These are phyloP conservation scores for Serpula lacrymans DNA, from an alignment of 768 basidiomycete genomes.

Conservation along the genomic window DNA sequence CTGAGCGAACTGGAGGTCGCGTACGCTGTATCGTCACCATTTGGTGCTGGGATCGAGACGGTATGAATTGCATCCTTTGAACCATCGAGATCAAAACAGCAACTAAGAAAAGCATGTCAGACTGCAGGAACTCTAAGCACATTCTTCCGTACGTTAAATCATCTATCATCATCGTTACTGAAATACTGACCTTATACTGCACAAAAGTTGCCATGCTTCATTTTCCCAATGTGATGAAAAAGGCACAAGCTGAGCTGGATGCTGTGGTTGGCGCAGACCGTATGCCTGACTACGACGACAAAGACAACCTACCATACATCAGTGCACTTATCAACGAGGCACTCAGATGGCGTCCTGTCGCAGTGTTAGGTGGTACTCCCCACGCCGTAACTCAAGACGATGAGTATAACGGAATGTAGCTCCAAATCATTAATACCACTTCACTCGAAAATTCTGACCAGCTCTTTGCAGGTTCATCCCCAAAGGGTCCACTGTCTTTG, in stretches of 20 bases:
- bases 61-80: conserved; percentile 19
- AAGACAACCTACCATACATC: conserved; percentile 23
- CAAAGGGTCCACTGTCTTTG: conserved; percentile 15
- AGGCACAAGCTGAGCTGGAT: conserved; percentile 13
- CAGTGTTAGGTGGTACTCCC: conserved; percentile 6
- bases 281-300: conserved; percentile 22
- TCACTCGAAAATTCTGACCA: background rate
- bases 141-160: conserved; percentile 27
- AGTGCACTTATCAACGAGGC: conserved; percentile 22
- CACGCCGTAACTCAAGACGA: conserved; percentile 15
- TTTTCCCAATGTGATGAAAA: conserved; percentile 19
- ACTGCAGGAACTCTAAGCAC: conserved; percentile 29
- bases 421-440: background rate
- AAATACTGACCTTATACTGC: too few species aligned
- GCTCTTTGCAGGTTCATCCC: conserved; percentile 13
- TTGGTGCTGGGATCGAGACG: conserved; percentile 46
- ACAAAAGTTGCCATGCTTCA: conserved; percentile 28
- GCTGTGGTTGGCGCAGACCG: conserved; percentile 17
- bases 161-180: background rate
- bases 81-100: background rate
- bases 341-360: conserved; percentile 14
- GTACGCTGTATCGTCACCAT: conserved; percentile 42
- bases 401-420: conserved; percentile 10
- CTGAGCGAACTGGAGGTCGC: conserved; percentile 42
- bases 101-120: conserved; percentile 12